phyloP scores from a whole-genome alignment of 192 early-diverging fungal species.

The Podila minutissima region DNA sequence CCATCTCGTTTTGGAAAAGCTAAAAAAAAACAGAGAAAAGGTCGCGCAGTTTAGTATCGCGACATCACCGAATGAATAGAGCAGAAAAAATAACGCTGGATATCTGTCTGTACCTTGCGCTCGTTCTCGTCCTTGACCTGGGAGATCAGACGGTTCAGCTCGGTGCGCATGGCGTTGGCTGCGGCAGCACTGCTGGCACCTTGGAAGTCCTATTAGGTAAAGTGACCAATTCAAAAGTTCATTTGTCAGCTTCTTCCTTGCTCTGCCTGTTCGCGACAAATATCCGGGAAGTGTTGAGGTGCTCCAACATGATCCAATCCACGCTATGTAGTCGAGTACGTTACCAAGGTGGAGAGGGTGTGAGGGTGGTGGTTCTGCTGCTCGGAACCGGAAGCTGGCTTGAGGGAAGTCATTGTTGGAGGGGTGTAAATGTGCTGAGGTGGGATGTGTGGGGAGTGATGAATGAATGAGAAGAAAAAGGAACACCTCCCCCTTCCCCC shows the following conservation, averaged over 20 bases:
- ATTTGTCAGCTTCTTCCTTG: not conserved
- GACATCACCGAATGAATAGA: no score
- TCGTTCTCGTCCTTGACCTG: constrained; percentile 65
- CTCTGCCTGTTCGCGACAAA: not conserved
- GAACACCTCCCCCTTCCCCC: not conserved
- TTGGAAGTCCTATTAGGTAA: constrained; percentile 63
- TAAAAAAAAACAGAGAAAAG: constrained; percentile 13
- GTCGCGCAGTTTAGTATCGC: no score
- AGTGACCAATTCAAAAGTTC: not conserved
- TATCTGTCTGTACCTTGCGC: constrained; percentile 56
- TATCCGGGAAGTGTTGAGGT: not conserved
- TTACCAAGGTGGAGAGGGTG: constrained; percentile 63
- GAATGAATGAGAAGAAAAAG: not conserved
- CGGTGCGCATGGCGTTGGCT: constrained; percentile 79
- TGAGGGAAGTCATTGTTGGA: constrained; percentile 21
- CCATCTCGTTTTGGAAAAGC: constrained; percentile 84
- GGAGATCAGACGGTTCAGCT: constrained; percentile 71
- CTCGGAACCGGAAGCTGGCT: constrained; percentile 8
- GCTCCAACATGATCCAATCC: not conserved
- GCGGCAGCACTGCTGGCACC: constrained; percentile 66
- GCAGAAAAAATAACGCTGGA: no score
- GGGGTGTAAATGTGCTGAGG: not conserved
- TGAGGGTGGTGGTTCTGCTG: constrained; percentile 59
- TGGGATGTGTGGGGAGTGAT: not conserved
- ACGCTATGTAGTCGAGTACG: not conserved